phyloP scores from a whole-genome alignment of 2,329 filamentous ascomycete species.

The Ramichloridium luteum region DNA sequence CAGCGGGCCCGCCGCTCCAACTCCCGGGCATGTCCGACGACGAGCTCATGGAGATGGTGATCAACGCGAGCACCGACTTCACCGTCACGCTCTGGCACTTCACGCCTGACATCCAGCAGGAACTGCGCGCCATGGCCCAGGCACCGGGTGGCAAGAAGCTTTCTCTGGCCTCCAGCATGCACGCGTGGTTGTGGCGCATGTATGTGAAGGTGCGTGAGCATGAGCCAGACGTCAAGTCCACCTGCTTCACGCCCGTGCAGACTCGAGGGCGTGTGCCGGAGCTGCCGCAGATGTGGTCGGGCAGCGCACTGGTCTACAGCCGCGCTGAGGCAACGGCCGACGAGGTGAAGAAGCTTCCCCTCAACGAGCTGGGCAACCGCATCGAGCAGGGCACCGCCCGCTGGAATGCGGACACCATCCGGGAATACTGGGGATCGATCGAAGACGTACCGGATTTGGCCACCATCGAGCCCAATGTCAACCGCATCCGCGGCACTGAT shows the following conservation, averaged over 20 bases:
- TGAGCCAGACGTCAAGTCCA: slow-evolving; percentile 4
- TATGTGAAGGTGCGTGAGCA: slow-evolving; percentile 6
- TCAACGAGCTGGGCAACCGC: slow-evolving; percentile 4
- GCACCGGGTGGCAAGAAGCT: slow-evolving; percentile 4
- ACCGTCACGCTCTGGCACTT: slow-evolving; percentile 7
- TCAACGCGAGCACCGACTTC: slow-evolving; percentile 5
- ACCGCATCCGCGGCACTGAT: slow-evolving; percentile 10
- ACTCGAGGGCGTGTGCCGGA: slow-evolving; percentile 8
- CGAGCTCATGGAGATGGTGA: slow-evolving; percentile 1
- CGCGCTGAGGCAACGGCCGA: slow-evolving; percentile 7
- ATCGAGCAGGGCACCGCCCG: slow-evolving; percentile 8
- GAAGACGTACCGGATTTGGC: slow-evolving; percentile 5
- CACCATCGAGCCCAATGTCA: slow-evolving; percentile 6
- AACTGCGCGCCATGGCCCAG: slow-evolving; percentile 5
- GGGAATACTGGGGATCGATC: slow-evolving; percentile 11
- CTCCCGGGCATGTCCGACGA: slow-evolving; percentile 6
- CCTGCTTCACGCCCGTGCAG: slow-evolving; percentile 6
- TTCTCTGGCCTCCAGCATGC: slow-evolving; percentile 7
- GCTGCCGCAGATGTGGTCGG: slow-evolving; percentile 8
- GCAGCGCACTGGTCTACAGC: slow-evolving; percentile 10
- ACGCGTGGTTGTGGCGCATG: slow-evolving; percentile 7
- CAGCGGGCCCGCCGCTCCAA: background rate
- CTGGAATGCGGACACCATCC: slow-evolving; percentile 8
- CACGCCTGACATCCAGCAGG: slow-evolving; percentile 4
- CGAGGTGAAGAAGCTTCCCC: slow-evolving; percentile 3